Base-by-base conservation (phyloP, 192 early-diverging fungal genomes). In the Backusella morwellensis region DNA sequence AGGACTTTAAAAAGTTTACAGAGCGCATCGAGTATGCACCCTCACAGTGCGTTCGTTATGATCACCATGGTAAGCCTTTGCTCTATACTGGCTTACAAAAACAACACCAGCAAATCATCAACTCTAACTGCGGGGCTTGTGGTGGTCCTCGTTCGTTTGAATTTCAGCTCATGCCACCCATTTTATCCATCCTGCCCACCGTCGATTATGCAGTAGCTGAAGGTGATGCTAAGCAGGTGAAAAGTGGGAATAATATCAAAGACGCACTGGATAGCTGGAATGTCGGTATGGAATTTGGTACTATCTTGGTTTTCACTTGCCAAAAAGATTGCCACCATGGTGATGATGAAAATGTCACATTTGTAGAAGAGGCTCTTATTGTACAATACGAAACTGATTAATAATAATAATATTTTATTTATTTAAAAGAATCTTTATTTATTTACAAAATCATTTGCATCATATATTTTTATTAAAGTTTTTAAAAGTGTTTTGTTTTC, bases 91-190 rank as follows among this genome's bases (percentile, higher is more conserved):
- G 66, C 42, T 59, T 63, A 52, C 21, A 19, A 56, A 71, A 17
- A 44, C 76, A 40, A 67, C 74, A 35, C 41, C 77, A 23, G 70
- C 66, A 47, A 78, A 81, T 56, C 54, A 74, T 26, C 80, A 78
- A 8, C 83, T 83, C 73, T 82, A 78, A 68, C 3, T 98, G 97
- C 78, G 77, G 80, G 17, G 80, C 80, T 29, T 98, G 97, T 77
- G 81, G 83, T 7, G 88, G 84, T 14, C 85, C 81, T 9, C 86
- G 97, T 17, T 86, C 90, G 17, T 98, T 96, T 84, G 97, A 98
- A 81, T 92, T 93, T 74, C 97, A 98, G 81, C 81, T 98, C 32
- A 98, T 98, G 97, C 96, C 97, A 0, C 91, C 92, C 70, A 77
- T 94, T 34, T 80, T 98, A 52, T 89, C 90, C 1, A 72, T 93